Percentiles rank a stretch among this genome's conserved stretches.
Conservation (phyloP, 2,329 filamentous ascomycete genomes). For the Neofusicoccum ribis region DNA sequence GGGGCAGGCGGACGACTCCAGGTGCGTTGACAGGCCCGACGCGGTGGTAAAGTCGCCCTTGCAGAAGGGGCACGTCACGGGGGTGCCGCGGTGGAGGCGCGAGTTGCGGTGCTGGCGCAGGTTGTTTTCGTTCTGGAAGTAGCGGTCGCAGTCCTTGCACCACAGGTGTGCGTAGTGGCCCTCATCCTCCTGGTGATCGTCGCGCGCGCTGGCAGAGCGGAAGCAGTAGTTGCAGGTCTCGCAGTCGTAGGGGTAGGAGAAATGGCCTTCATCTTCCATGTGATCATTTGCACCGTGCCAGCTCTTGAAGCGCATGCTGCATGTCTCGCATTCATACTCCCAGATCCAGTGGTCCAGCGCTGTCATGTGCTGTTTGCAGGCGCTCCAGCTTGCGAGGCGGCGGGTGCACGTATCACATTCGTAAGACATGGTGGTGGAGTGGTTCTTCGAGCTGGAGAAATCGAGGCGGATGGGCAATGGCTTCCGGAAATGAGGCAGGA, state of each 20-base stretch:
- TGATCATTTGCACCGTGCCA: neutral
- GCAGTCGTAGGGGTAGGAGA: neutral
- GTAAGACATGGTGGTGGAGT: neutral
- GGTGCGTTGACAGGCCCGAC: slow-evolving; percentile 56
- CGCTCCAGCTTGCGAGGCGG: slow-evolving; percentile 5
- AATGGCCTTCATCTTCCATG: neutral
- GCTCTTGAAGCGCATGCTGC: neutral
- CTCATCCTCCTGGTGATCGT: slow-evolving; percentile 22
- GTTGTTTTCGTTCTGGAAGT: slow-evolving; percentile 27
- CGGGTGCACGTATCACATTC: slow-evolving; percentile 22
- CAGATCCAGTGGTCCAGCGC: slow-evolving; percentile 24
- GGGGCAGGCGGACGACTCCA: slow-evolving; percentile 58
- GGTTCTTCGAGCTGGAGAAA: too few relatives aligned
- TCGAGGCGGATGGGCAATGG: too few relatives aligned
- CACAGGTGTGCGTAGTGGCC: slow-evolving; percentile 24
- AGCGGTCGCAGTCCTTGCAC: slow-evolving; percentile 24
- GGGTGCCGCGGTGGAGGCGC: slow-evolving; percentile 47
- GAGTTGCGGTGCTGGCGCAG: slow-evolving; percentile 57
- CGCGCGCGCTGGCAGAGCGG: neutral
- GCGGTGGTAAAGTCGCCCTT: slow-evolving; percentile 47
- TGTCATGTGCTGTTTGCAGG: slow-evolving; percentile 25
- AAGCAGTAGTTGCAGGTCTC: slow-evolving; percentile 14
- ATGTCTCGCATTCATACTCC: slow-evolving; percentile 23
- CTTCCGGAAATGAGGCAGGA: too few relatives aligned
- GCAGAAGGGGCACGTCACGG: slow-evolving; percentile 59